These are phyloP conservation scores for Wakefieldia striispora DNA, from an alignment of 768 basidiomycete genomes.

Conservation along the genomic window DNA sequence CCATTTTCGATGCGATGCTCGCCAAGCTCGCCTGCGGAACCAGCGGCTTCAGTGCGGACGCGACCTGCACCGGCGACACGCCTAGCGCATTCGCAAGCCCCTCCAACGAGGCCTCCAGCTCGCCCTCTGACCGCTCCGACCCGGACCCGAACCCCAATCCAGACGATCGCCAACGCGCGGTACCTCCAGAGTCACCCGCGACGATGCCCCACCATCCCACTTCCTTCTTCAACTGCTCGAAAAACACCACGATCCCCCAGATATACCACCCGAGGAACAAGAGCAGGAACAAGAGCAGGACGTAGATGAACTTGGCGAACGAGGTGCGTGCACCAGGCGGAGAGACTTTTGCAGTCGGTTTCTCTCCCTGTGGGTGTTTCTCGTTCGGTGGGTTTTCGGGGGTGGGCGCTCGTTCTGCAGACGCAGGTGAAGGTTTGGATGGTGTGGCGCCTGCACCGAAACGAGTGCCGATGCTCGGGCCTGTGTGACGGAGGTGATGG, in stretches of 20 bases:
- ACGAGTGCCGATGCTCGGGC: slow-evolving; percentile 15
- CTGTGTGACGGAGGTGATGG: slow-evolving; percentile 18
- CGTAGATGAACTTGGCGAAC: slow-evolving; percentile 46
- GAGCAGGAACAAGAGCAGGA: slow-evolving; percentile 39
- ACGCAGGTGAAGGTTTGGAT: not conserved
- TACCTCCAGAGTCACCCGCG: slow-evolving; percentile 2
- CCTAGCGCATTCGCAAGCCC: slow-evolving; percentile 62
- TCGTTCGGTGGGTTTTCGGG: not conserved
- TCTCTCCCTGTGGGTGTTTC: not conserved
- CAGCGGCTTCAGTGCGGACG: slow-evolving; percentile 57
- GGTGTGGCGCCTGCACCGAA: not conserved
- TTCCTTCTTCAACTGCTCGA: slow-evolving; percentile 47
- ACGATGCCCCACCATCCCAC: slow-evolving; percentile 55
- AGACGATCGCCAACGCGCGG: not conserved
- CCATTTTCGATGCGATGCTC: slow-evolving; percentile 42
- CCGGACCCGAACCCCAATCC: slow-evolving; percentile 3
- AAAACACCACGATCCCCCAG: slow-evolving; percentile 42
- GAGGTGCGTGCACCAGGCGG: slow-evolving; percentile 2
- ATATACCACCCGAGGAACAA: slow-evolving; percentile 50
- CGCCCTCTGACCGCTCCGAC: slow-evolving; percentile 13
- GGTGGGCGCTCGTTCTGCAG: not conserved
- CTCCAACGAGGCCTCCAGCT: slow-evolving; percentile 55
- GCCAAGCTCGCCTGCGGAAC: slow-evolving; percentile 62
- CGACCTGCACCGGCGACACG: slow-evolving; percentile 57
- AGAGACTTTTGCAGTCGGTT: not conserved